These are phyloP conservation scores for Mayamaea pseudoterrestris DNA, from an alignment of 108 stramenopile species.

Conservation along the genomic window DNA sequence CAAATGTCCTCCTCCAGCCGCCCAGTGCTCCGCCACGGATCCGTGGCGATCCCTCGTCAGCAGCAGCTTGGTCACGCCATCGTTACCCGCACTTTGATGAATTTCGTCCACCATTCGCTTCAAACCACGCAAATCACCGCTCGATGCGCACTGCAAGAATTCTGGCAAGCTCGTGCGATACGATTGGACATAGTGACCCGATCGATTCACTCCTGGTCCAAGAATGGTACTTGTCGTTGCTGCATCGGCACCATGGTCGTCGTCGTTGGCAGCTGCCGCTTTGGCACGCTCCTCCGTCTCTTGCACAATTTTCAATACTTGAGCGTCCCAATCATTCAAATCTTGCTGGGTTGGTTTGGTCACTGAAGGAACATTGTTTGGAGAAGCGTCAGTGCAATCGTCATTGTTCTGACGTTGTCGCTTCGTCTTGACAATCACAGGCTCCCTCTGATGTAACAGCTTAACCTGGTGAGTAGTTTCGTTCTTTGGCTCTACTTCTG, in stretches of 20 bases:
- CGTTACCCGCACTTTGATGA: background rate
- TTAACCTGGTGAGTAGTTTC: no score
- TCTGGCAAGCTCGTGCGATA: constrained; percentile 61
- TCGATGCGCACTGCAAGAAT: constrained; percentile 56
- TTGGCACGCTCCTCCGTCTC: constrained; percentile 21
- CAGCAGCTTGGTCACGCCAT: constrained; percentile 17
- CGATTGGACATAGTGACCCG: constrained; percentile 25
- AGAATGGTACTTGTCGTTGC: background rate
- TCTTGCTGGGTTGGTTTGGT: constrained; percentile 54
- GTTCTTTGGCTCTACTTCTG: no score
- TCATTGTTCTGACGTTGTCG: background rate
- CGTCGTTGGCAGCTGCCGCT: constrained; percentile 2
- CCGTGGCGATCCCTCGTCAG: constrained; percentile 54
- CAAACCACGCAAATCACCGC: constrained; percentile 35
- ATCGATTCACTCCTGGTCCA: constrained; percentile 23
- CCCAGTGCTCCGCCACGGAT: constrained; percentile 75
- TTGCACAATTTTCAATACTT: constrained; percentile 43
- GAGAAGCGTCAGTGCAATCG: constrained; percentile 31
- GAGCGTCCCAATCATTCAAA: constrained; percentile 38
- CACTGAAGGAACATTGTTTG: no score
- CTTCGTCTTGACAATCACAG: no score
- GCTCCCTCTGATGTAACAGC: background rate
- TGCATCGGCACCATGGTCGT: no score
- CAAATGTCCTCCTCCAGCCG: constrained; percentile 75
- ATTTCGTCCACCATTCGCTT: constrained; percentile 13